Base-by-base conservation (phyloP, 352 stramenopile genomes). In the Globisporangium irregulare region DNA sequence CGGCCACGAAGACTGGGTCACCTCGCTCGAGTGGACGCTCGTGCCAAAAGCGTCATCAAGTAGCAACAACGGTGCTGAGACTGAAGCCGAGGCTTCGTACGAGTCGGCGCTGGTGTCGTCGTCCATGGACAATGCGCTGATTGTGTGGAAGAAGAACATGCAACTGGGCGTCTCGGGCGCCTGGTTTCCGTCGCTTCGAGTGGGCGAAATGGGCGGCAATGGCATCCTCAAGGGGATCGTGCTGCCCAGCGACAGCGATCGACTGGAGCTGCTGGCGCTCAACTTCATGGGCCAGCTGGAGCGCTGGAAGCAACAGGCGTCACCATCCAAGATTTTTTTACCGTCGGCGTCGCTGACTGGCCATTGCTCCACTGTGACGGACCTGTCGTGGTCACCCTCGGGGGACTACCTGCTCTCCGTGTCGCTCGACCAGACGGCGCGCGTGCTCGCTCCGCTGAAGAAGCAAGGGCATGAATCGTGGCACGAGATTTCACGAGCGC, bases 1-100 rank as follows among this genome's bases (percentile, higher is more conserved):
- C 1, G 86, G 80, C 4, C 86, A 94, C 66, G 86, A 94, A 66
- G 86, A 94, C 64, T 94, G 86, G 86, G 84, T 94, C 50, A 94
- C 86, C 14, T 92, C 76, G 9, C 66, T 94, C 25, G 71, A 77
- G 25, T 94, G 86, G 86, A 78, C 71, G 48, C 38, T 66, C 3
- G 41, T 84, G 9, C 65, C 69, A 1, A 54, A 22, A 7, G 9
- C 25, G 9, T 20, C 51, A 20, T 20, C 20, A 5, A 60, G 34
- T 15, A 32, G 53, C 4, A 36, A 27, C 32, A 36, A n/a, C 5
- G 5, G 6, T 20, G 12, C 14, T 18, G 12, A 46, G 2, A 43
- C 2, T 10, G 27, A 67, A 25, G 7, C 25, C 8, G n/a, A 22
- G 6, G 18, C 4, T n/a, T 7, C 41, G 2, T 38, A 29, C 15